Conservation (phyloP, 495 filamentous ascomycete genomes). For the Paragyromitra xinjiangensis region DNA sequence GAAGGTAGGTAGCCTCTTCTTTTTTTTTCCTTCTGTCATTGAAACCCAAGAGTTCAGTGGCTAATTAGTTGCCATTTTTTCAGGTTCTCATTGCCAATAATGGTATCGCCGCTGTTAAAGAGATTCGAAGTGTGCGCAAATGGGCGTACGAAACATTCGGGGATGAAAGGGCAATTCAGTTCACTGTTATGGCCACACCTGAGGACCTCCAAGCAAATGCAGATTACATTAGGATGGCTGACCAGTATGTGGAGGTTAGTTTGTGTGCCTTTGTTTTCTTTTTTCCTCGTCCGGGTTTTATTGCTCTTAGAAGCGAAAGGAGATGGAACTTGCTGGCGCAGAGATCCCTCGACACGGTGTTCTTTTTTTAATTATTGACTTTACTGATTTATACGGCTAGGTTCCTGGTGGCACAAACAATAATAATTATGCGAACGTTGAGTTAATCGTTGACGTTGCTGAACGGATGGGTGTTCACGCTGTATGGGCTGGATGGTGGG, state of each 20-base stretch:
- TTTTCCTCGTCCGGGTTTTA: background rate
- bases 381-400: conserved; percentile 54
- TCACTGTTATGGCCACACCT: conserved; percentile 99
- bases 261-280: conserved; percentile 3
- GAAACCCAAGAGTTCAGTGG: background rate
- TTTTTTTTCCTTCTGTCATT: background rate
- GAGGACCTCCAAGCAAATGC: conserved; percentile 97
- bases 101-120: conserved; percentile 98
- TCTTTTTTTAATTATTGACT: conserved; percentile 2
- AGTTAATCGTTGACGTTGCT: conserved; percentile 98
- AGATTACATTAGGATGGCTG: conserved; percentile 99
- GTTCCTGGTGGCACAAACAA: conserved; percentile 99
- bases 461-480: conserved; percentile 98
- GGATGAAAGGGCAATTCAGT: conserved; percentile 97
- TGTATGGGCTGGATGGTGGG: conserved; percentile 98
- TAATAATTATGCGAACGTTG: conserved; percentile 99
- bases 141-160: conserved; percentile 99
- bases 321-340: background rate
- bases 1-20: conserved; percentile 70
- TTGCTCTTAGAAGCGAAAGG: background rate
- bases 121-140: conserved; percentile 98
- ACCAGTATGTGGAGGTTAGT: conserved; percentile 94
- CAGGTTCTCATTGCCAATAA: conserved; percentile 99
- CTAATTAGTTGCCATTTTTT: conserved; percentile 17
- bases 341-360: background rate